Evolutionary conservation across 2,329 filamentous ascomycete genomes (phyloP).

Genomic region (Alternaria hordeiaustralica): DNA sequence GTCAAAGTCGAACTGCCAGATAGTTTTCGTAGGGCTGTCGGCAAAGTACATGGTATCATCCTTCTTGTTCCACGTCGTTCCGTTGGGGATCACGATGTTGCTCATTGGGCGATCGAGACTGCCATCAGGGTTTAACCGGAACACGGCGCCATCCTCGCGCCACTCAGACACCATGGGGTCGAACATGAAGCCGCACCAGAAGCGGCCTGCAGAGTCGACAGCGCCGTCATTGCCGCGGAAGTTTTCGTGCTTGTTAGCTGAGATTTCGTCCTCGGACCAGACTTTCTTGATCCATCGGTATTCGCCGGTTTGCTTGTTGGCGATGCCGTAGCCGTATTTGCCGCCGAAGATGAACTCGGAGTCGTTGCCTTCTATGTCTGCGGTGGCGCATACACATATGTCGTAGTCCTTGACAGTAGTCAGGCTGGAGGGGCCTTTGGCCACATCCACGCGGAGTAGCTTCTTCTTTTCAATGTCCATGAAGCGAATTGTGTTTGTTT

Average conservation of each 20-base stretch:
- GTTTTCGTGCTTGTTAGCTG: constrained; percentile 53
- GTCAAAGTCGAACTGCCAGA: constrained; percentile 79
- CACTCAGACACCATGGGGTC: constrained; percentile 70
- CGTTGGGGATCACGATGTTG: constrained; percentile 80
- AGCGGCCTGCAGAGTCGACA: constrained; percentile 78
- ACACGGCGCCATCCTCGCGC: constrained; percentile 70
- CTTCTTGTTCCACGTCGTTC: constrained; percentile 79
- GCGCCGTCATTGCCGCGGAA: constrained; percentile 82
- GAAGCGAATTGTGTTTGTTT: constrained; percentile 72
- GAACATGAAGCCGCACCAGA: constrained; percentile 88
- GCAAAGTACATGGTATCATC: constrained; percentile 81
- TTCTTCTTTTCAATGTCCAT: constrained; percentile 82
- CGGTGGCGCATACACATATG: constrained; percentile 66
- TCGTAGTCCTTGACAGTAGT: constrained; percentile 62
- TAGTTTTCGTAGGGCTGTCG: constrained; percentile 73
- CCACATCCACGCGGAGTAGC: constrained; percentile 73
- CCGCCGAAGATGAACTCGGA: constrained; percentile 77
- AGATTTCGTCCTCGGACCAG: constrained; percentile 59
- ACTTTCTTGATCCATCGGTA: constrained; percentile 64
- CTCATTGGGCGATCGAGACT: constrained; percentile 66
- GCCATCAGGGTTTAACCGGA: constrained; percentile 71
- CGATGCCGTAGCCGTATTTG: constrained; percentile 81
- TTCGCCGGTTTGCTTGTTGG: constrained; percentile 68
- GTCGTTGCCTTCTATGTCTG: constrained; percentile 74
- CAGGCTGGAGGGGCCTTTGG: constrained; percentile 66